Base-by-base conservation (phyloP, 1,139 yeast species). In the Pichia sp. region DNA sequence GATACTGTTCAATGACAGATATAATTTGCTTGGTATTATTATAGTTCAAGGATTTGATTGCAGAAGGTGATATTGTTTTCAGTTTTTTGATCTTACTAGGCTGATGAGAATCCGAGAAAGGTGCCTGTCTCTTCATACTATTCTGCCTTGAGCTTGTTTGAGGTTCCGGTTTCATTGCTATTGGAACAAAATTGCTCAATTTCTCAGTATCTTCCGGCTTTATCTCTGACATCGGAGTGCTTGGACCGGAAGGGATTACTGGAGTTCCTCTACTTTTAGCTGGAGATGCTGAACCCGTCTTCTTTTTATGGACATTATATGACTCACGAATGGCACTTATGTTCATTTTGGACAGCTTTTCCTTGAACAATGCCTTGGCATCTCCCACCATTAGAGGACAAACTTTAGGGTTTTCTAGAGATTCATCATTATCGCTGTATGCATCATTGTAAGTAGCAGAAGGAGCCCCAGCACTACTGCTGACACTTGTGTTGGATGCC, bases 341-440 rank as follows among this genome's bases (percentile, higher is more conserved):
- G 32, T 66, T 65, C 67, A 65, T 64, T 51, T 66, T 58, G 1
- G 70, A 59, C 15, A 69, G 54, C 51, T 64, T 67, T 53, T 68
- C 72, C 44, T 68, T 66, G 57, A 67, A 68, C 34, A 68, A 50
- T 7, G 67, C 67, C 48, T 70, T 62, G 4, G 70, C 72, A 57
- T 72, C 76, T 44, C 75, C 74, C 44, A 72, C 67, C 75, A 73
- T 73, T 56, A 73, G 57, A 0, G 76, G 76, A 54, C 75, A 73
- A 8, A 72, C 74, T 54, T 70, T 71, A 1, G 67, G 67, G 42
- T 70, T 71, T 31, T 67, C 67, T 30, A 47, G 19, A 11, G 61
- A 56, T 15, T 64, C 68, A 50, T 62, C 69, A 36, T 57, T 62
- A 43, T 62, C 67, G 30, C 56, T 57, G 3, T 60, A 32, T 5